Base-by-base conservation (phyloP, 2,329 filamentous ascomycete species). In the Aspergillus terreus region DNA sequence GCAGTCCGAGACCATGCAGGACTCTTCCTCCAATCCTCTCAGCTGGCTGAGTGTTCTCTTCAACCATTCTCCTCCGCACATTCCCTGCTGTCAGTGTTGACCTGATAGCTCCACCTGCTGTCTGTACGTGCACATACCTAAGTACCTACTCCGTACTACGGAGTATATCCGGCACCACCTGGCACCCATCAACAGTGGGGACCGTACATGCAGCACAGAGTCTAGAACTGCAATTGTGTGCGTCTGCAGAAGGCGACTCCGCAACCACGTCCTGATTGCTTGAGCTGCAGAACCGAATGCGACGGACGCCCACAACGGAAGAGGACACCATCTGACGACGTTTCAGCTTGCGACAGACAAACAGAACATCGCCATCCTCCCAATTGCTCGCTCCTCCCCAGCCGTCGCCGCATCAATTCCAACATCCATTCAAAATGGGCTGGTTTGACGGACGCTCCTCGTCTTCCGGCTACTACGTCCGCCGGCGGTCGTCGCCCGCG, bases 391-490 rank as follows among this genome's bases (percentile, higher is more conserved):
- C 17, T 17, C 17, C n/a, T 11, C n/a, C 32, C 4, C 32, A n/a
- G 3, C 12, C 15, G 33, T 17, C 12, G 6, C 15, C 19, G 17
- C 40, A 43, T 43, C 32, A 44, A 46, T 11, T 25, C 45, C 19
- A 46, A 17, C 30, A 45, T 23, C 21, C 21, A 23, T 23, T 23
- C 21, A 63, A 52, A 42, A 78, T 78, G 75, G 74, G 71, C 54
- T 78, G 74, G 75, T 76, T 77, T 54, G 72, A 76, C 58, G 71
- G 71, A 53, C 59, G 55, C 25, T 63, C 68, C 11, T 67, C 68
- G 19, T 63, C 64, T 40, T 64, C 48, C 11, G 47, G 47, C 15
- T 51, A 62, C 17, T 51, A 62, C 46, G 57, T 63, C 46, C 66
- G 65, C 38, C 67, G 64, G 47, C 69, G 66, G 46, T 78, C 72